A percentile compares a stretch with the other conserved stretches of the same genome.
Conservation (phyloP, 108 stramenopile genomes). For the Ochromonas danica region DNA sequence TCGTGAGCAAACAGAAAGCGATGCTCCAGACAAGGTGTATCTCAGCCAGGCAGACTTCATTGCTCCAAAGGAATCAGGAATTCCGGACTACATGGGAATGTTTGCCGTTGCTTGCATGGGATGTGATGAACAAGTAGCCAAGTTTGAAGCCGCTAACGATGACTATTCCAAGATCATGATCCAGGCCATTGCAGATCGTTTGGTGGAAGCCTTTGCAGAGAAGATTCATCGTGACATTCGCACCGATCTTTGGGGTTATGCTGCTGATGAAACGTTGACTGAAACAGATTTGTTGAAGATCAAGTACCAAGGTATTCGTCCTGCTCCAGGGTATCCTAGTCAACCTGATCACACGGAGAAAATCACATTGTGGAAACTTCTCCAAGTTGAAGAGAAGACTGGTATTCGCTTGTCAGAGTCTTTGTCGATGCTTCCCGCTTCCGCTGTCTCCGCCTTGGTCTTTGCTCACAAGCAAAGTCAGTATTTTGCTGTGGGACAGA, state of each 20-base stretch:
- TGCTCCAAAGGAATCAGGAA: conserved; percentile 79
- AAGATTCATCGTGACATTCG: conserved; percentile 93
- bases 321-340: conserved; percentile 98
- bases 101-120: conserved; percentile 97
- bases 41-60: conserved; percentile 94
- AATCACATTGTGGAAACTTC: conserved; percentile 89
- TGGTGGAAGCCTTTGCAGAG: conserved; percentile 99
- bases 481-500: conserved; percentile 98
- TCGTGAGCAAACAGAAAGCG: conserved; percentile 98
- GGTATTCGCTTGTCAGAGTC: conserved; percentile 88
- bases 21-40: conserved; percentile 83
- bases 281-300: conserved; percentile 93
- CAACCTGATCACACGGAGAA: conserved; percentile 99
- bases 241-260: conserved; percentile 94
- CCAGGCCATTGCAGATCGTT: conserved; percentile 93
- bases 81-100: conserved; percentile 89
- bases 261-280: conserved; percentile 71
- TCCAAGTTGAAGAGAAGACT: conserved; percentile 83
- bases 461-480: conserved; percentile 90
- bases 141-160: conserved; percentile 87
- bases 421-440: conserved; percentile 95
- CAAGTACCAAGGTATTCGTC: conserved; percentile 98
- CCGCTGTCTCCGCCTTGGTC: conserved; percentile 75
- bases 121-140: conserved; percentile 79
- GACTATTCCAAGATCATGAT: conserved; percentile 99